Base-by-base conservation (phyloP, 2,329 filamentous ascomycete species). In the Aureobasidium sp. region DNA sequence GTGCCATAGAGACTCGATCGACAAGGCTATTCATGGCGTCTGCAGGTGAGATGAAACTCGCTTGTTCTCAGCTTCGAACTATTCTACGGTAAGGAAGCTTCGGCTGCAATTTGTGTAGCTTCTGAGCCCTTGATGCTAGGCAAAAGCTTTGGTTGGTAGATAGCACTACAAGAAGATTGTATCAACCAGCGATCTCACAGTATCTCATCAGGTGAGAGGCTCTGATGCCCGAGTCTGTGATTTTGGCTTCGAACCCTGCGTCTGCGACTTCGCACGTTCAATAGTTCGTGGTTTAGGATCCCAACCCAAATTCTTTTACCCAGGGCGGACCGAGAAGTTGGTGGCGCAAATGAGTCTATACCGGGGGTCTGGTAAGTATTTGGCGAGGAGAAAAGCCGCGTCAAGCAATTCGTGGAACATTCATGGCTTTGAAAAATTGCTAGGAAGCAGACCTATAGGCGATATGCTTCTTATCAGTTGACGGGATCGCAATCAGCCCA, bases 41-140 rank as follows among this genome's bases (percentile, higher is more conserved):
- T 57, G 53, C 53, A 46, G 53, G 53, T 57, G 29, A 57, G 53
- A 57, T 56, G 39, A 27, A 57, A 27, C 13, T 57, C 39, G 53
- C 39, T 36, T 57, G 41, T 34, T 41, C 26, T 32, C 23, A 15
- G 13, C 20, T 3, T 4, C 17, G n/a, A 48, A 15, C 12, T 44
- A 20, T 9, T 26, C 29, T 4, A 4, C 7, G 20, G 48, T 23
- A 27, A 2, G 4, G 9, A 48, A n/a, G 15, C 46, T 32, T 48
- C 15, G 13, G 8, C 44, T 29, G 26, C 44, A 29, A 29, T 47
- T 7, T 48, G 9, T 8, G 46, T 48, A 27, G 7, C 26, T 48
- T 48, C 9, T n/a, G 7, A 29, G 26, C 13, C 15, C 15, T 47
- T 6, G 29, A 3, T 17, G 17, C n/a, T 29, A 32, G 32, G 46